These are phyloP conservation scores for Phylloporus arenicola DNA, from an alignment of 768 basidiomycete genomes.

Conservation along the genomic window DNA sequence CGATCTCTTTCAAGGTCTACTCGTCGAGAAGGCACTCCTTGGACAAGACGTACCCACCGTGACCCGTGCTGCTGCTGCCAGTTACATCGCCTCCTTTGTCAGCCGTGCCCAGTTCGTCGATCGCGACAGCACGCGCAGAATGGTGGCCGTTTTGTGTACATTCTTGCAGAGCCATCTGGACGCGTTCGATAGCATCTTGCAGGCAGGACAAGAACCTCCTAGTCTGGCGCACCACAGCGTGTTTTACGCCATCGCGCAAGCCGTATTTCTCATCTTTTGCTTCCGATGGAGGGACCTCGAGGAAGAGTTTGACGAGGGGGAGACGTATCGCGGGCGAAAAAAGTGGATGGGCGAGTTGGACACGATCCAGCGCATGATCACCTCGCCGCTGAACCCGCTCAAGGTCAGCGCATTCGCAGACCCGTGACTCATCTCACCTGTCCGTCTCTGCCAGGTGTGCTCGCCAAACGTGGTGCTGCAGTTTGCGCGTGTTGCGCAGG, in stretches of 20 bases:
- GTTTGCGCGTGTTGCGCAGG: slow-evolving; percentile 89
- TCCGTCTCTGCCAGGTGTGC: slow-evolving; percentile 57
- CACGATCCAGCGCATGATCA: slow-evolving; percentile 73
- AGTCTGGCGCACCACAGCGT: slow-evolving; percentile 51
- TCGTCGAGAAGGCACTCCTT: slow-evolving; percentile 87
- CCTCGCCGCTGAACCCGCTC: slow-evolving; percentile 82
- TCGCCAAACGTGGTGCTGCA: slow-evolving; percentile 86
- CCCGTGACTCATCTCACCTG: background rate
- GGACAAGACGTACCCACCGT: slow-evolving; percentile 53
- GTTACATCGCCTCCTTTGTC: slow-evolving; percentile 90
- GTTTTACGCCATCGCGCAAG: slow-evolving; percentile 90
- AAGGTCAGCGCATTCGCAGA: slow-evolving; percentile 33
- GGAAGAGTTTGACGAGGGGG: slow-evolving; percentile 54
- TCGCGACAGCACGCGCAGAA: slow-evolving; percentile 61
- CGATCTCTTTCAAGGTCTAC: slow-evolving; percentile 90
- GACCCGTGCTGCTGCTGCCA: slow-evolving; percentile 86
- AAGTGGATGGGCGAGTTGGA: slow-evolving; percentile 85
- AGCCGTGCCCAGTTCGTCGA: slow-evolving; percentile 86
- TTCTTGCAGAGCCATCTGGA: slow-evolving; percentile 78
- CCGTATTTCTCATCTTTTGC: slow-evolving; percentile 94
- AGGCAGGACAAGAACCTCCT: slow-evolving; percentile 31
- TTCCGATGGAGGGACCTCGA: slow-evolving; percentile 92
- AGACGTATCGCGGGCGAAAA: slow-evolving; percentile 43
- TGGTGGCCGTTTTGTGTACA: slow-evolving; percentile 80
- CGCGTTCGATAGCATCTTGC: slow-evolving; percentile 49